phyloP scores from a whole-genome alignment of 2,329 filamentous ascomycete species.

The Botrytis deweyae region DNA sequence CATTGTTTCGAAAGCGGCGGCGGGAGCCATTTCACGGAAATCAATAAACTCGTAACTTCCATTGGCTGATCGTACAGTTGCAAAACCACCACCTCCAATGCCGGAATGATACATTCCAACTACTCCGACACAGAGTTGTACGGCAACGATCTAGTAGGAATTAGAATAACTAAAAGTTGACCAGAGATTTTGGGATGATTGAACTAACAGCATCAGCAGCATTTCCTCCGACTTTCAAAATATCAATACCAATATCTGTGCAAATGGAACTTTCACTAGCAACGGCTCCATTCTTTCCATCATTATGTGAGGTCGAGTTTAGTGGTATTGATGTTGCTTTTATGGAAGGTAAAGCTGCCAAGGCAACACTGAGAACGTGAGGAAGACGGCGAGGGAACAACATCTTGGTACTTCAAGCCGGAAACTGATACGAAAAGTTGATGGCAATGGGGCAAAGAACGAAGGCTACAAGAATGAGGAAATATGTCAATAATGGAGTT shows the following conservation, averaged over 20 bases:
- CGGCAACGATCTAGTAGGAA: conserved; percentile 48
- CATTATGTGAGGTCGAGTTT: not conserved
- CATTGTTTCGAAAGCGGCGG: conserved; percentile 60
- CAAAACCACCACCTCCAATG: conserved; percentile 67
- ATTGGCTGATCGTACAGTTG: conserved; percentile 57
- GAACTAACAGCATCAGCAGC: conserved; percentile 51
- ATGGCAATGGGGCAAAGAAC: not conserved
- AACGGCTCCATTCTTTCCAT: conserved; percentile 56
- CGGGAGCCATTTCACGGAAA: conserved; percentile 67
- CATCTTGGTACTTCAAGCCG: not conserved
- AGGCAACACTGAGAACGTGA: conserved; percentile 1
- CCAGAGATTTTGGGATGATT: not conserved
- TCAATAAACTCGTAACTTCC: conserved; percentile 67
- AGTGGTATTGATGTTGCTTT: not conserved
- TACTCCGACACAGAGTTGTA: conserved; percentile 53
- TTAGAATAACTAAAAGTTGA: not conserved
- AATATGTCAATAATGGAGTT: not conserved
- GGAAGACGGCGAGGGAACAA: not conserved
- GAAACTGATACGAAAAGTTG: not conserved
- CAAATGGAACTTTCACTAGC: conserved; percentile 69
- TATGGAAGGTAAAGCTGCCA: conserved; percentile 9
- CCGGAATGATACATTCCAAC: conserved; percentile 57
- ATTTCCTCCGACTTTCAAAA: conserved; percentile 59
- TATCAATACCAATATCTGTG: conserved; percentile 64
- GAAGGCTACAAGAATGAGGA: not conserved